Base-by-base conservation (phyloP, 1,139 yeast genomes). In the Yamadazyma atlantica region DNA sequence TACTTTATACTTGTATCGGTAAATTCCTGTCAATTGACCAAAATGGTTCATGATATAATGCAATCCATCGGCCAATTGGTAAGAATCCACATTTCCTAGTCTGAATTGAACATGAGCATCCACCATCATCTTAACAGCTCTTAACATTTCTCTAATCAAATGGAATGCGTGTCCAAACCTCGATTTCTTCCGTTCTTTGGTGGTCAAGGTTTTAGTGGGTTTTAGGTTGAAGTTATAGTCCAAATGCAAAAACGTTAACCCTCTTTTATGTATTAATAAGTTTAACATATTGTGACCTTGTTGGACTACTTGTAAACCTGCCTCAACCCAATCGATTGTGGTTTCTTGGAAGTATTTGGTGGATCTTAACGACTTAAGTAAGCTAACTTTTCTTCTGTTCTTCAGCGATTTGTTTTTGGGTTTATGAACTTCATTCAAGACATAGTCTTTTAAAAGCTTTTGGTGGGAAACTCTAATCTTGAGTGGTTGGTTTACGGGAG, bases 111-210 rank as follows among this genome's bases (percentile, higher is more conserved):
- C 94, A 57, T 92, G 98, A 0, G 96, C 82, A 62, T 94, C 99
- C 1, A 92, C 97, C 14, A 94, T 55, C 33, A 94, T 72, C 57
- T 94, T 94, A 12, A 85, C 73, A 14, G 87, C 79, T 44, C 95
- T 77, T 40, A 94, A 62, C 25, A 94, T 79, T 60, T 94, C 99
- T 46, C 98, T 75, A 57, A 90, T 85, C 37, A 94, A 62, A 61
- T 94, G 98, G 64, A 94, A 94, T 0, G 98, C 95, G 60, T 90
- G 85, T 48, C 98, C 99, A 62, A 94, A 92, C 47, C 99, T 75
- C 1, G 97, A 90, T 51, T 90, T 82, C 61, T 94, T 94, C 45
- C 99, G 76, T 58, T 94, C 99, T 55, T 94, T 94, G 0, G 99
- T 94, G 0, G 97, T 90, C 44, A 94, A 69, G 0, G 98, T 92